These are phyloP conservation scores for Podospora tetraspora DNA, from an alignment of 495 filamentous ascomycete genomes.

Conservation along the genomic window DNA sequence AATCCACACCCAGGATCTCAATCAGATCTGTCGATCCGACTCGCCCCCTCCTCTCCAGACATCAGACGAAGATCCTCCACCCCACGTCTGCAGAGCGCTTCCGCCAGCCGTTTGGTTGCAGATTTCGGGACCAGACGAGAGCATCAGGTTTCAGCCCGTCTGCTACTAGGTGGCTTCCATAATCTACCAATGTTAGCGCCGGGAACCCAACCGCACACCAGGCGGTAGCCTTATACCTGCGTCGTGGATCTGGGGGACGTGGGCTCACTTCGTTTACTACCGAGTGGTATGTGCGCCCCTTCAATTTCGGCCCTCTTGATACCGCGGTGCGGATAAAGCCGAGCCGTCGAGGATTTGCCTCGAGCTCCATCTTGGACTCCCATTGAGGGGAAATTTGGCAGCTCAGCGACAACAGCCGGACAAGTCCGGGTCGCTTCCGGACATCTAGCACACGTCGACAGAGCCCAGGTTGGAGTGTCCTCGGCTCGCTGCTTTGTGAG, in stretches of 20 bases:
- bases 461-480: background rate
- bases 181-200: background rate
- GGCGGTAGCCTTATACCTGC: background rate
- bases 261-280: background rate
- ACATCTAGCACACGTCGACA: background rate
- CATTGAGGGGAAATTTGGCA: background rate
- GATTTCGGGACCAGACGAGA: background rate
- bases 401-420: constrained; percentile 4
- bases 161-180: background rate
- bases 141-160: constrained; percentile 1
- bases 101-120: background rate
- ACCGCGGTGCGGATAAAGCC: constrained; percentile 5
- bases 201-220: background rate
- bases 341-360: background rate
- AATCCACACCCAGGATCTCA: background rate
- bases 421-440: background rate
- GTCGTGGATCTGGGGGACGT: background rate
- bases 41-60: background rate
- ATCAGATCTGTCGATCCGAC: constrained; percentile 13
- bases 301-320: constrained; percentile 7
- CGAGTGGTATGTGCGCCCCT: constrained; percentile 2
- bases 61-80: constrained; percentile 8
- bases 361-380: background rate
- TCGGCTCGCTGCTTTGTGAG: background rate
- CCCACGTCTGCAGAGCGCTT: background rate